Conservation (phyloP, 371 early-diverging fungal genomes). For the Synchytrium microbalum region DNA sequence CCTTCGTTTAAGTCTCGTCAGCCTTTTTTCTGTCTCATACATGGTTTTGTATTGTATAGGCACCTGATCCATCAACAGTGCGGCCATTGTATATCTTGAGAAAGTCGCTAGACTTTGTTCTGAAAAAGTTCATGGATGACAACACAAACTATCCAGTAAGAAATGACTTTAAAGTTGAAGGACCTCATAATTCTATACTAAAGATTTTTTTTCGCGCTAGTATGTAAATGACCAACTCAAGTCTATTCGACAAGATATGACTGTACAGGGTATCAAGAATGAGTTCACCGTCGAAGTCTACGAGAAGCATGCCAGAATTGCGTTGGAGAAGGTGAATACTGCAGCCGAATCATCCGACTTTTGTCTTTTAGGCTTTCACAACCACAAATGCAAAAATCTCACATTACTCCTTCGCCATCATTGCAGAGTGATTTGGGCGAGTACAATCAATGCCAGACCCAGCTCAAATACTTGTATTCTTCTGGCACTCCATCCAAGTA, state of each 20-base stretch:
- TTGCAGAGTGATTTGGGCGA: slow-evolving; percentile 83
- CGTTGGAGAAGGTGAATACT: slow-evolving; percentile 73
- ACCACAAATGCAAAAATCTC: slow-evolving; percentile 4
- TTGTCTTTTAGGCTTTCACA: too few relatives aligned
- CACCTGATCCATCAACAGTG: slow-evolving; percentile 83
- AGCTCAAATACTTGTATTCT: slow-evolving; percentile 74
- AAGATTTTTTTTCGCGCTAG: too few relatives aligned
- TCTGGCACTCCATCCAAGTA: slow-evolving; percentile 43
- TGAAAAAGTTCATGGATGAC: slow-evolving; percentile 67
- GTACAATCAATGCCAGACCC: slow-evolving; percentile 94
- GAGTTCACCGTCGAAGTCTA: slow-evolving; percentile 90
- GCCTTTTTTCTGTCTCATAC: slow-evolving; percentile 11
- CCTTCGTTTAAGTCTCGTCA: slow-evolving; percentile 1
- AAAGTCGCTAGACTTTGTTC: slow-evolving; percentile 64
- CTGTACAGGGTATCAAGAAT: slow-evolving; percentile 86
- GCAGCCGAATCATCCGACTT: slow-evolving; percentile 9
- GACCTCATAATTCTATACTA: too few relatives aligned
- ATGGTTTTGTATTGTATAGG: slow-evolving; percentile 35
- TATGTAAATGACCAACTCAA: slow-evolving; percentile 95
- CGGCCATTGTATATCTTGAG: slow-evolving; percentile 72
- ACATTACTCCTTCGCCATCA: not conserved
- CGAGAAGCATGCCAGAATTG: slow-evolving; percentile 88
- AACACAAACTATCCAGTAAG: too few relatives aligned
- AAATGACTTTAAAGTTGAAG: too few relatives aligned
- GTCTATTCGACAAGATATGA: slow-evolving; percentile 89